Evolutionary conservation across 495 filamentous ascomycete genomes (phyloP).

Genomic region (Peziza echinospora): DNA sequence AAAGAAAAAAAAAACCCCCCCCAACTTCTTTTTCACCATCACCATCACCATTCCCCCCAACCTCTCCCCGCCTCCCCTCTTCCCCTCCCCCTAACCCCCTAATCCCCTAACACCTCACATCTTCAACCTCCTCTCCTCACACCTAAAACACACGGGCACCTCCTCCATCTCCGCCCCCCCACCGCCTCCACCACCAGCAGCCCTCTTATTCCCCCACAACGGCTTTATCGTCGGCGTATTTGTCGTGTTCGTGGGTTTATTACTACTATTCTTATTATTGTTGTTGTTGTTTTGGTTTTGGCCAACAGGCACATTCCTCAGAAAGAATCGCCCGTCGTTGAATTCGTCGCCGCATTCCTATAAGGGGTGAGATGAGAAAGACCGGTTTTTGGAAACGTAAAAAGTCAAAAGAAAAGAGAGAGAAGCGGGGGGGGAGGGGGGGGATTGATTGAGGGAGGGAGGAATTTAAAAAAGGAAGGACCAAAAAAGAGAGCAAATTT

Average conservation of each 20-base stretch:
- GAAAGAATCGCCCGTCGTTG: conserved; percentile 28
- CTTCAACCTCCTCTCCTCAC: conserved; percentile 29
- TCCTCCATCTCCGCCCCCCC: conserved; percentile 6
- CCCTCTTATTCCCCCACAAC: background rate
- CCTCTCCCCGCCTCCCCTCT: no score
- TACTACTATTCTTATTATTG: no score
- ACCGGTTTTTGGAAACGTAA: background rate
- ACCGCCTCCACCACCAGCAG: background rate
- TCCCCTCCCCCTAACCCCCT: no score
- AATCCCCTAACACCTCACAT: no score
- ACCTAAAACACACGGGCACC: conserved; percentile 28
- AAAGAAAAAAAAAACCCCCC: no score
- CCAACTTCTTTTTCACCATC: no score
- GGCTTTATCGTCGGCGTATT: no score
- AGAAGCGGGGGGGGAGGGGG: background rate
- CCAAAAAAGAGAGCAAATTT: no score
- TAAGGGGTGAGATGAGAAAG: background rate
- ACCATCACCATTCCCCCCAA: no score
- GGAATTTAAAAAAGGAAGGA: background rate
- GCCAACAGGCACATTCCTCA: conserved; percentile 11
- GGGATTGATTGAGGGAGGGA: background rate
- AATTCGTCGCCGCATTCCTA: conserved; percentile 27
- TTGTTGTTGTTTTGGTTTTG: no score
- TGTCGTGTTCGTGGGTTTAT: no score
- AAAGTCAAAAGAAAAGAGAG: background rate